phyloP scores from a whole-genome alignment of 225 moss, liverwort and hornwort genomes.

The Pseudoscleropodium purum region DNA sequence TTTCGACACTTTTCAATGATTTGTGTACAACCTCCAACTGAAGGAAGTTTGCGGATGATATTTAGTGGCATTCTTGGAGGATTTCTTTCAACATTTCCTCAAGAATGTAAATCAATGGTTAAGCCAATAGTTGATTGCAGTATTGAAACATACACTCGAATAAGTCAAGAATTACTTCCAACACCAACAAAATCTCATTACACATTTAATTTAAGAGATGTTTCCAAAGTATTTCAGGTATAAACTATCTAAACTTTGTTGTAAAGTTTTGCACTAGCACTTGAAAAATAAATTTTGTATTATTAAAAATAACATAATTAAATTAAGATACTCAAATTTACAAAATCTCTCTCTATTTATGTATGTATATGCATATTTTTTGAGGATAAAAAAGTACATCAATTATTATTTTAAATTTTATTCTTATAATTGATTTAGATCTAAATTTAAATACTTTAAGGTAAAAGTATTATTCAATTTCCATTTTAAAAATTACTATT shows the following conservation, averaged over 20 bases:
- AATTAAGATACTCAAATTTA: background rate
- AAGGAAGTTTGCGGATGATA: conserved; percentile 58
- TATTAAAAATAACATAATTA: background rate
- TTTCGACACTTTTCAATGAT: conserved; percentile 88
- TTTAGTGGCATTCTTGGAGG: conserved; percentile 75
- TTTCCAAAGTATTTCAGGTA: conserved; percentile 95
- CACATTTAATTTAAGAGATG: conserved; percentile 85
- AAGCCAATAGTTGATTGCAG: conserved; percentile 89
- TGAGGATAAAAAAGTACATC: too few species aligned
- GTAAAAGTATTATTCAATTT: too few species aligned
- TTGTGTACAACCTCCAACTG: conserved; percentile 78
- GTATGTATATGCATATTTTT: too few species aligned
- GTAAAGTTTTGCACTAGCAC: rapidly evolving
- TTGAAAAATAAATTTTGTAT: background rate
- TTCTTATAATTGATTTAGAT: background rate
- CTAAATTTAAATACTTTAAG: background rate
- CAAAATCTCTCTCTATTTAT: background rate
- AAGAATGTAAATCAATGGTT: conserved; percentile 61
- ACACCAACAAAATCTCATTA: conserved; percentile 90
- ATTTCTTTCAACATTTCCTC: conserved; percentile 51
- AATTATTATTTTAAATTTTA: background rate
- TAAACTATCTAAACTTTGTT: background rate
- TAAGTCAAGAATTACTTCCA: conserved; percentile 81
- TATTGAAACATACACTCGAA: conserved; percentile 69
- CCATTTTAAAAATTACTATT: too few species aligned